phyloP scores from a whole-genome alignment of 805 yeast species.

The Vanderwaltozyma polyspora region DNA sequence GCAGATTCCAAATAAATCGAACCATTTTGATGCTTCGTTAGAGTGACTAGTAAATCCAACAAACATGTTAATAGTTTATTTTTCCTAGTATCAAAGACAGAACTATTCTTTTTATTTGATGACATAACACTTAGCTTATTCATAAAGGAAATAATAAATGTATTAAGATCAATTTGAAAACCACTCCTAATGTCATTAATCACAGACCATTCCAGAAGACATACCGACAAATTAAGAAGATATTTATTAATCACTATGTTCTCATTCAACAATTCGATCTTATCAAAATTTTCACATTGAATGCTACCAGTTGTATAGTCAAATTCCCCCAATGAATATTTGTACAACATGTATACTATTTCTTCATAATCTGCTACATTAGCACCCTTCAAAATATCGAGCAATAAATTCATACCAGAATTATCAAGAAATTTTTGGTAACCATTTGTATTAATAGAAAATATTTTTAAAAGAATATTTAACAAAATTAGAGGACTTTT shows the following conservation, averaged over 20 bases:
- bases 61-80: conserved; percentile 12
- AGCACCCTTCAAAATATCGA: conserved; percentile 33
- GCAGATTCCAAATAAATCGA: conserved; percentile 21
- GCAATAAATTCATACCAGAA: conserved; percentile 36
- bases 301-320: neutral
- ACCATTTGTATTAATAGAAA: conserved; percentile 37
- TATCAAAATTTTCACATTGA: neutral
- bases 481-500: conserved; percentile 15
- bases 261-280: neutral
- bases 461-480: conserved; percentile 39
- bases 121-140: conserved; percentile 13
- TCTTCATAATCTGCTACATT: conserved; percentile 24
- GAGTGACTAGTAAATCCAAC: conserved; percentile 22
- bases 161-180: conserved; percentile 26
- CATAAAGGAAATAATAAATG: conserved; percentile 18
- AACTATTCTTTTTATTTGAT: conserved; percentile 20
- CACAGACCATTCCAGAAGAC: conserved; percentile 28
- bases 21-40: conserved; percentile 26
- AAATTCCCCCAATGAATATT: conserved; percentile 14
- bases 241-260: conserved; percentile 33
- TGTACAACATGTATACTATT: conserved; percentile 39
- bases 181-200: conserved; percentile 29
- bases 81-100: conserved; percentile 26
- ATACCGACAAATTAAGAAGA: conserved; percentile 27
- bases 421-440: conserved; percentile 39